phyloP scores from a whole-genome alignment of 2,329 filamentous ascomycete genomes.

The Biscogniauxia sp. region DNA sequence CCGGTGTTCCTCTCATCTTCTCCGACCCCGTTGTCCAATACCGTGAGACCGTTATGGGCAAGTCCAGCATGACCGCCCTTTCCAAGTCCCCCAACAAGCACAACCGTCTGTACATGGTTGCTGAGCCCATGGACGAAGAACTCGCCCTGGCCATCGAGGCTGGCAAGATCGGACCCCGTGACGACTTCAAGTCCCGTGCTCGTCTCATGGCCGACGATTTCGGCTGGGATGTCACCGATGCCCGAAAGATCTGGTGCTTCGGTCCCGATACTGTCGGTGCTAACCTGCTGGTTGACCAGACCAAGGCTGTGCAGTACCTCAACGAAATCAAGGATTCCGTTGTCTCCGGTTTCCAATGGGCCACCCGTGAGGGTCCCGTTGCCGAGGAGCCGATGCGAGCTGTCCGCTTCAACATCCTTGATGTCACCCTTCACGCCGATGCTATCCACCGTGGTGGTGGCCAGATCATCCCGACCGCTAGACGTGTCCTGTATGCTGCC shows the following conservation, averaged over 20 bases:
- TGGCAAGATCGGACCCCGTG: conserved; percentile 90
- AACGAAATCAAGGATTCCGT: conserved; percentile 99
- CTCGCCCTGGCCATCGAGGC: conserved; percentile 84
- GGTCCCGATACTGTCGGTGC: conserved; percentile 95
- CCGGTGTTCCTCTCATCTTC: conserved; percentile 94
- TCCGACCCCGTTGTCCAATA: conserved; percentile 98
- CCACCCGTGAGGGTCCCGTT: conserved; percentile 93
- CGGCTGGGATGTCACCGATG: conserved; percentile 99
- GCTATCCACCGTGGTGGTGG: conserved; percentile 99
- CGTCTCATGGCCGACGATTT: conserved; percentile 94
- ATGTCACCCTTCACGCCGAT: conserved; percentile 99
- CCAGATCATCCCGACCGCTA: conserved; percentile 96
- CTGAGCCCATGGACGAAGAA: conserved; percentile 88
- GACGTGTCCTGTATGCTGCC: conserved; percentile 95
- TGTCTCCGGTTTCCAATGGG: conserved; percentile 99
- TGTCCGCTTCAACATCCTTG: conserved; percentile 97
- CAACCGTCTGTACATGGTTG: conserved; percentile 98
- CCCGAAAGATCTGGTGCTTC: conserved; percentile 99
- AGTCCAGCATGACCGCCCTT: conserved; percentile 91
- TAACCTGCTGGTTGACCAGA: conserved; percentile 99
- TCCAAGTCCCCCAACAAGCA: conserved; percentile 99
- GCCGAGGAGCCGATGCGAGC: conserved; percentile 98
- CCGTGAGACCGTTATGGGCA: conserved; percentile 87
- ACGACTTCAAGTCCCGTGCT: conserved; percentile 98
- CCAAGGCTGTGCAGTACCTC: conserved; percentile 99